These are phyloP conservation scores for Geotrichum cucujoidarum DNA, from an alignment of 1,139 yeast species.

Conservation along the genomic window DNA sequence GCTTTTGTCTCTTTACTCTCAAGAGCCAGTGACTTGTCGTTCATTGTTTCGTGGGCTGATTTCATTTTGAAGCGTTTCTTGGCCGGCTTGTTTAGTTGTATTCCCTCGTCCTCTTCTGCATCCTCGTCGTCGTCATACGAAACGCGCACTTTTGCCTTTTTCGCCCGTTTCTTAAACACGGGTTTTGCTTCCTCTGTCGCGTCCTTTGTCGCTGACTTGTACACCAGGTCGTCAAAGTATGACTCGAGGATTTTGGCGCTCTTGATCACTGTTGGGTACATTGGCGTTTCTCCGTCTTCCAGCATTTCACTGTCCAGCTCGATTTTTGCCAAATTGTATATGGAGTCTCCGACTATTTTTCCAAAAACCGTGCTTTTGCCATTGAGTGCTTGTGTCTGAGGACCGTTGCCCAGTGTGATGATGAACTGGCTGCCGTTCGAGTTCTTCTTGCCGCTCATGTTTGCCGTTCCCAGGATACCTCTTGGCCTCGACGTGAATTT, in stretches of 20 bases:
- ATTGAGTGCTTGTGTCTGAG: constrained; percentile 38
- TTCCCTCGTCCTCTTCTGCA: constrained; percentile 18
- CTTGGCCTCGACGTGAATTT: constrained; percentile 43
- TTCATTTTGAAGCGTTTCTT: constrained; percentile 15
- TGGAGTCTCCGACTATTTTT: constrained; percentile 54
- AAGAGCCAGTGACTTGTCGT: constrained; percentile 7
- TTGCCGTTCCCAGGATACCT: constrained; percentile 54
- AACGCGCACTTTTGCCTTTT: constrained; percentile 29
- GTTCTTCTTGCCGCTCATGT: constrained; percentile 31
- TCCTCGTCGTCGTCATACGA: constrained; percentile 26
- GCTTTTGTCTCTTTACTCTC: not conserved
- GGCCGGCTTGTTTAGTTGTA: constrained; percentile 9
- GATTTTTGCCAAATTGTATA: constrained; percentile 51
- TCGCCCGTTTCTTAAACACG: constrained; percentile 26
- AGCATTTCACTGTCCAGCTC: constrained; percentile 25
- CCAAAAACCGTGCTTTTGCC: constrained; percentile 57
- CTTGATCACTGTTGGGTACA: constrained; percentile 49
- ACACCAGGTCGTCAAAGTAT: constrained; percentile 47
- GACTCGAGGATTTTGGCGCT: constrained; percentile 44
- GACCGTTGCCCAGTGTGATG: constrained; percentile 47
- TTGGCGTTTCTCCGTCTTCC: constrained; percentile 46
- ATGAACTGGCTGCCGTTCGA: constrained; percentile 48
- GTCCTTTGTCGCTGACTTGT: constrained; percentile 19
- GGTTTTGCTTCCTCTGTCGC: constrained; percentile 22
- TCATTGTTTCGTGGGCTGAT: constrained; percentile 14